These are phyloP conservation scores for Tremellales sp. DNA, from an alignment of 1,284 basidiomycete genomes.

Conservation along the genomic window DNA sequence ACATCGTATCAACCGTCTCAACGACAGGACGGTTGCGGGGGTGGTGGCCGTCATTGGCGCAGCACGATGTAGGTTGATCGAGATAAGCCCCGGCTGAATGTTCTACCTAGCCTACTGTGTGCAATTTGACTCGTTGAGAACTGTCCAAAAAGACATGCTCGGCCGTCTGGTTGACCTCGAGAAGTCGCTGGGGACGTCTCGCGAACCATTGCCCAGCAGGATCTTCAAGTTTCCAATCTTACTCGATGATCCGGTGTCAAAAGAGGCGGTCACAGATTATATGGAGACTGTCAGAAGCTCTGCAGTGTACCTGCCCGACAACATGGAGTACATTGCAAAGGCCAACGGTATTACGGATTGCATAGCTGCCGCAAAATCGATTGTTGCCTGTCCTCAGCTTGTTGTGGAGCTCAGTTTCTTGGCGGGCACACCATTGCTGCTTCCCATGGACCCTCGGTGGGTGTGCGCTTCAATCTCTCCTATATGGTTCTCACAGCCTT, in stretches of 20 bases:
- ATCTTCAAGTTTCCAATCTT: constrained; percentile 60
- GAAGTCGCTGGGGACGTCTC: constrained; percentile 49
- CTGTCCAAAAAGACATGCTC: constrained; percentile 19
- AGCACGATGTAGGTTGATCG: constrained; percentile 13
- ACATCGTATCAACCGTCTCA: constrained; percentile 20
- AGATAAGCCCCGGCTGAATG: not conserved
- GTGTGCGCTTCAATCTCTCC: no score
- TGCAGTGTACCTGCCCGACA: constrained; percentile 65
- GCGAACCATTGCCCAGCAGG: constrained; percentile 53
- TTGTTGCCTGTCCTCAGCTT: constrained; percentile 30
- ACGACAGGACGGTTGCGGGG: constrained; percentile 12
- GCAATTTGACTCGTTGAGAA: constrained; percentile 21
- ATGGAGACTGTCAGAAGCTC: constrained; percentile 57
- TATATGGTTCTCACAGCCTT: no score
- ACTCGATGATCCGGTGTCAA: constrained; percentile 60
- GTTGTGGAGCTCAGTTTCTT: constrained; percentile 36
- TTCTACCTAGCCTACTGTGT: constrained; percentile 19
- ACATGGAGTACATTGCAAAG: constrained; percentile 62
- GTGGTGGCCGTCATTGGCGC: constrained; percentile 18
- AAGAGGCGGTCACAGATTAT: constrained; percentile 58
- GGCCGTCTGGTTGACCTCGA: constrained; percentile 24
- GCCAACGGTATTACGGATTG: constrained; percentile 60
- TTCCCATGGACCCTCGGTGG: constrained; percentile 56
- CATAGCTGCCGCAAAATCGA: constrained; percentile 15
- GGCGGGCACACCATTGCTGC: constrained; percentile 35